Percentiles rank a stretch among this genome's conserved stretches.
Evolutionary conservation across 2,329 filamentous ascomycete genomes (phyloP).

Genomic region (Penicillium sp.): DNA sequence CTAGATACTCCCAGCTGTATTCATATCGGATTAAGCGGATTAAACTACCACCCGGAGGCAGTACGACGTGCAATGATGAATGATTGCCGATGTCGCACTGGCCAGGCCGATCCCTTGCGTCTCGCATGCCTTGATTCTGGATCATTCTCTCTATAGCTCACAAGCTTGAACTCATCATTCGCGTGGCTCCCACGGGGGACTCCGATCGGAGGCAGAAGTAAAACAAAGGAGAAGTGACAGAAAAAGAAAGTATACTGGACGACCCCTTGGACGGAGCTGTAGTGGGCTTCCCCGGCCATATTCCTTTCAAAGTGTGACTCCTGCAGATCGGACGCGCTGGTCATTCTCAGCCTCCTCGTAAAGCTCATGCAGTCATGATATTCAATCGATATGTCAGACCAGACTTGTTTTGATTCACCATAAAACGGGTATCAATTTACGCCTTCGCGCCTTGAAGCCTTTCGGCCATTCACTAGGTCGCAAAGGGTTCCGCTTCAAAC

Average conservation of each 20-base stretch:
- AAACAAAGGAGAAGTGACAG: not conserved
- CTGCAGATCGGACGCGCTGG: not conserved
- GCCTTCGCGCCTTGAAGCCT: conserved; percentile 3
- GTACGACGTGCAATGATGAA: not conserved
- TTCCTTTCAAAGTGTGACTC: not conserved
- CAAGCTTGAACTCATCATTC: conserved; percentile 1
- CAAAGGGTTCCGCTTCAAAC: conserved; percentile 54
- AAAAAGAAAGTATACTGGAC: not conserved
- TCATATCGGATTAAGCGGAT: too few relatives aligned
- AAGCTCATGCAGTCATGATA: not conserved
- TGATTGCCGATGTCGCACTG: conserved; percentile 13
- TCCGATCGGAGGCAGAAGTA: not conserved
- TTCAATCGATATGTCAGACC: not conserved
- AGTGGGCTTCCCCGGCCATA: not conserved
- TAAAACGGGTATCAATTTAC: conserved; percentile 8
- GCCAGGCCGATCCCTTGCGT: conserved; percentile 17
- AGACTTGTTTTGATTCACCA: conserved; percentile 1
- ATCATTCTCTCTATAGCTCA: not conserved
- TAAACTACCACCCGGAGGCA: too few relatives aligned
- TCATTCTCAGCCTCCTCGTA: conserved; percentile 2
- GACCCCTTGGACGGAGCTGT: not conserved
- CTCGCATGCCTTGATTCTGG: conserved; percentile 4
- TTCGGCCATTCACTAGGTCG: conserved; percentile 8
- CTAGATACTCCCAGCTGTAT: too few relatives aligned
- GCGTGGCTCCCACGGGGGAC: conserved; percentile 16